Evolutionary conservation across 441 rosid species (phyloP), one percentile per base, ranked within the genome.

Genomic region (Sinapis alba): DNA sequence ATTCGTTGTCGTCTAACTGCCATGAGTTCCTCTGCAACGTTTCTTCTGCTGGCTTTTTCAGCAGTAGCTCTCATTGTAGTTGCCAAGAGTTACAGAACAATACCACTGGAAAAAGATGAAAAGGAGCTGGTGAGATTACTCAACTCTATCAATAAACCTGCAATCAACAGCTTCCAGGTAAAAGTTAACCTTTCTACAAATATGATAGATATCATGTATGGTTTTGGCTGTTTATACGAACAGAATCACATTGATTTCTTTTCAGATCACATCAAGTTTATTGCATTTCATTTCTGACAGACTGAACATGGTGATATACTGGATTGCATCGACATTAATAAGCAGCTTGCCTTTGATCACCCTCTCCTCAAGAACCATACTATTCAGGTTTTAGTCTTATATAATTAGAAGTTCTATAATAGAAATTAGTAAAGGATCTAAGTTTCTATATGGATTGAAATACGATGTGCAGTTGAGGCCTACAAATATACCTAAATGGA

Each of bases 131-230:
- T 43, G 18, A 62, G 7, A 7, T 7, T n/a, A 34, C 83, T 71
- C 58, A 43, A 66, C 13, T 0, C 11, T 16, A 75, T 80, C 43
- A 80, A 80, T 18, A 80, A 71, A 62, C 74, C 80, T 54, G 47
- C 74, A 6, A 34, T 80, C 32, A 80, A 56, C 26, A 80, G 80
- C 16, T 76, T 80, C 27, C 12, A 2, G 47, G 74, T 66, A 34
- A 10, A 27, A 79, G 13, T 59, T 45, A 45, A 66, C 82, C 21
- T 71, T 75, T 65, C 27, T 20, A 53, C 59, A 53, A 53, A 20
- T 4, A 53, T 34, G 41, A 34, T 34, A 3, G 57, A 51, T 8
- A 51, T 51, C 26, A 51, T 51, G 13, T 20, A 51, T 19, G 15
- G 41, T 34, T 34, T 34, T 34, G 41, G 41, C 10, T 54, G 27